Percentiles rank a stretch among this genome's conserved stretches.
phyloP scores from a whole-genome alignment of 495 filamentous ascomycete species.

The Neurospora hispaniola region DNA sequence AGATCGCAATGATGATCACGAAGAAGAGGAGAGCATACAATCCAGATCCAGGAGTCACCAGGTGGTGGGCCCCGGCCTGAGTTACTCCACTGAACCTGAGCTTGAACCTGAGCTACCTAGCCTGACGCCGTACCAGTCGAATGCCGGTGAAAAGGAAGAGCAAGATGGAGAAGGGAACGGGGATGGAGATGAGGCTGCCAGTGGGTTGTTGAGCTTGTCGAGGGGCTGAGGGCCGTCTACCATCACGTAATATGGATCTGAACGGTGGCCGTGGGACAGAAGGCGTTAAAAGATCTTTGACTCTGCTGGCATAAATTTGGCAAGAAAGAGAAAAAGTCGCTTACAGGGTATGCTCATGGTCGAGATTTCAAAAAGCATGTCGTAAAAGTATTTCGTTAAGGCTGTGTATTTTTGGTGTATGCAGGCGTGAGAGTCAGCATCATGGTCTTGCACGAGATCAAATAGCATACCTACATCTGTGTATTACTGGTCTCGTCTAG shows the following conservation, averaged over 20 bases:
- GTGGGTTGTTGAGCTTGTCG: constrained; percentile 24
- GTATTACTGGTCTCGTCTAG: not conserved
- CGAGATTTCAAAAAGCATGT: not conserved
- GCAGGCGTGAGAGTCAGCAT: not conserved
- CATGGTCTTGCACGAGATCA: not conserved
- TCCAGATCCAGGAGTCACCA: not conserved
- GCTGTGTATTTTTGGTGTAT: not conserved
- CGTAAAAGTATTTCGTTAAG: not conserved
- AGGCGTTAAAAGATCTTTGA: not conserved
- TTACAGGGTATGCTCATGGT: not conserved
- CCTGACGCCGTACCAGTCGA: not conserved
- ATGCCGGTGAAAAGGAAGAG: not conserved
- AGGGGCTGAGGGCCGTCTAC: constrained; percentile 4
- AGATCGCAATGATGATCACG: not conserved
- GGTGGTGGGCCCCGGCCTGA: not conserved
- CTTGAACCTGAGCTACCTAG: not conserved
- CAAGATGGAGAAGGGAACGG: not conserved
- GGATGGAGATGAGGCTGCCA: constrained; percentile 17
- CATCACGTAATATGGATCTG: no score
- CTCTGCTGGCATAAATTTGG: not conserved
- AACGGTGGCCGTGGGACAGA: not conserved
- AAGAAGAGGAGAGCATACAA: not conserved
- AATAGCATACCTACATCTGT: not conserved
- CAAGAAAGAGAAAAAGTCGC: not conserved
- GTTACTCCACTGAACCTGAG: not conserved